Base-by-base conservation (phyloP, 305 asterid species). In the Rubia balearica region DNA sequence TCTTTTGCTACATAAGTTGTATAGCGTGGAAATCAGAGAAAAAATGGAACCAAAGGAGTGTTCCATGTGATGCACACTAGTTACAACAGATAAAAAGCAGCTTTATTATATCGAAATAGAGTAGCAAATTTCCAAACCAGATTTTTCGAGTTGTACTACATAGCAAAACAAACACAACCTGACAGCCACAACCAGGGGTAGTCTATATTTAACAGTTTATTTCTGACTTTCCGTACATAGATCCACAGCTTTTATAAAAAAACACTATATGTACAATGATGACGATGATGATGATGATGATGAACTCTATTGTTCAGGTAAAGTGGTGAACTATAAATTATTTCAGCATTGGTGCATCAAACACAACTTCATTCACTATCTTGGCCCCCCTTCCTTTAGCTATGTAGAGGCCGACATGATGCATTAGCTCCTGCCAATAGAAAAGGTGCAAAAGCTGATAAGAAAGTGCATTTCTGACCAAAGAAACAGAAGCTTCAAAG, bases 341-440 rank as follows among this genome's bases (percentile, higher is more conserved):
- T 16, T 41, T 65, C 69, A 41, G 24, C 55, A 10, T 16, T 8
- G 73, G 64, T 8, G 46, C 45, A 68, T 51, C 83, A 41, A 89
- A 81, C 0, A 82, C 80, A 74, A 91, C 86, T 77, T 82, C 80
- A 40, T 91, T 89, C 69, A 84, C 96, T 72, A 89, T 76, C 85
- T 81, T 88, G 70, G 98, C 98, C 74, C 96, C 98, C 81, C 98
- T 83, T 81, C 91, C 80, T 83, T 87, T 88, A 73, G 98, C 94
- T 68, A 90, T 85, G 86, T 88, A 86, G 65, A 92, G 92, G 71
- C 98, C 98, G n/a, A 90, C 61, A 69, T 85, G 96, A 83, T 92
- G 98, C 96, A 88, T 90, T 63, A 88, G 64, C 42, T 85, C 96
- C 96, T 90, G 72, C 49, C 57, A 64, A 67, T 55, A 66, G 67